A percentile compares a stretch with the other conserved stretches of the same genome.
Evolutionary conservation across 2,329 filamentous ascomycete species (phyloP).

Genomic region (Colletotrichum trifolii): DNA sequence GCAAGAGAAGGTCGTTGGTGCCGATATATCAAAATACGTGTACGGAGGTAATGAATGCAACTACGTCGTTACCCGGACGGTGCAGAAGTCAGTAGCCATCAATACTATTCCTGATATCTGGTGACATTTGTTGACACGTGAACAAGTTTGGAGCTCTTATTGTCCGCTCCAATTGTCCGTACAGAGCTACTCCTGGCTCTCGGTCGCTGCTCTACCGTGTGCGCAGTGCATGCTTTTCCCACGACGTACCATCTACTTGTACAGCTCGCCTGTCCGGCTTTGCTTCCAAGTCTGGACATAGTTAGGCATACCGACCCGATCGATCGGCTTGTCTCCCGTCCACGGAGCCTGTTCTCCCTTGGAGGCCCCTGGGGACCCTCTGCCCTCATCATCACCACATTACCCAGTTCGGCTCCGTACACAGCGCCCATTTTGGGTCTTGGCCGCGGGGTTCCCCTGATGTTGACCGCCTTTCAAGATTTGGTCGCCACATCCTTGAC

Average conservation of each 20-base stretch:
- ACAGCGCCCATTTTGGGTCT: conserved; percentile 5
- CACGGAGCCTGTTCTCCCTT: conserved; percentile 19
- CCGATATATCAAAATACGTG: no score
- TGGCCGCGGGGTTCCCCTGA: neutral
- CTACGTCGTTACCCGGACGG: no score
- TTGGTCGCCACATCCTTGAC: conserved; percentile 23
- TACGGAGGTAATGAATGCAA: no score
- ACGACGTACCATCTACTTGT: conserved; percentile 15
- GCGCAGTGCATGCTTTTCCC: no score
- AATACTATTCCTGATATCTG: no score
- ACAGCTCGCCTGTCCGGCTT: conserved; percentile 19
- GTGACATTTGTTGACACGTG: no score
- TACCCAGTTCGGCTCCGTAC: conserved; percentile 15
- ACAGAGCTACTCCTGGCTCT: conserved; percentile 23
- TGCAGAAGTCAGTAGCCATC: no score
- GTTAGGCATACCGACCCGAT: conserved; percentile 21
- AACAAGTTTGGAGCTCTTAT: no score
- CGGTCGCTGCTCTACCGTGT: conserved; percentile 1
- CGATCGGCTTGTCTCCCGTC: conserved; percentile 28
- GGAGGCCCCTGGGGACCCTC: conserved; percentile 10
- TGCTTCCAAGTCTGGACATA: conserved; percentile 26
- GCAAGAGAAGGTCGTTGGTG: no score
- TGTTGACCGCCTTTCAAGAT: conserved; percentile 19
- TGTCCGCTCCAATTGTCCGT: no score
- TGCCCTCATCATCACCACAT: conserved; percentile 19